Conservation (phyloP, 331 rosid species). For the Acacia concinna region DNA sequence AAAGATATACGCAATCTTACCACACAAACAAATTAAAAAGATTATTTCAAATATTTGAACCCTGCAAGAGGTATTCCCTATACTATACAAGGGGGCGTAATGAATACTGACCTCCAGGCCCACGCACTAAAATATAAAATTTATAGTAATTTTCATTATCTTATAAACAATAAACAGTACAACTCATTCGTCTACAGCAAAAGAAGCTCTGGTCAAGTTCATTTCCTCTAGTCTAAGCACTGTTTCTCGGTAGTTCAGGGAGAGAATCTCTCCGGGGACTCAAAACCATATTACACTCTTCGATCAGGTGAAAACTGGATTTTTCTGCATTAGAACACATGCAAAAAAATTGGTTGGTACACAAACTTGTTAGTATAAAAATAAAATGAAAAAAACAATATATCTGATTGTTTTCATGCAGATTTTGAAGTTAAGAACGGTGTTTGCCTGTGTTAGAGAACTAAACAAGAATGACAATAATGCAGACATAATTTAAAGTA, state of each 20-base stretch:
- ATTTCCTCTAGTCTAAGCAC: neutral
- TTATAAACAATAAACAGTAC: neutral
- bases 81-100: too few species aligned
- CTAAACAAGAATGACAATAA: conserved; percentile 63
- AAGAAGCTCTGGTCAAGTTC: neutral
- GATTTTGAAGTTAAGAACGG: conserved; percentile 48
- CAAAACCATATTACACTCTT: neutral
- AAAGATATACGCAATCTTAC: too few species aligned
- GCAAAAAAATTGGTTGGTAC: neutral
- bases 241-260: neutral
- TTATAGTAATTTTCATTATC: neutral
- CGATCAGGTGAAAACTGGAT: neutral
- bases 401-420: too few species aligned
- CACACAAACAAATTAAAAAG: too few species aligned
- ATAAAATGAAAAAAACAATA: too few species aligned
- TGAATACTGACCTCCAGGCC: rapidly evolving
- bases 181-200: neutral
- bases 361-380: neutral
- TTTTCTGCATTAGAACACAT: neutral
- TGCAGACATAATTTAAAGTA: conserved; percentile 70
- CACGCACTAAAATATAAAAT: neutral
- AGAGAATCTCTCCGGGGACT: neutral
- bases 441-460: conserved; percentile 57
- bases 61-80: too few species aligned
- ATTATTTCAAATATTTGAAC: neutral